Conservation (phyloP, 495 filamentous ascomycete genomes). For the Trichoderma asperelloides region DNA sequence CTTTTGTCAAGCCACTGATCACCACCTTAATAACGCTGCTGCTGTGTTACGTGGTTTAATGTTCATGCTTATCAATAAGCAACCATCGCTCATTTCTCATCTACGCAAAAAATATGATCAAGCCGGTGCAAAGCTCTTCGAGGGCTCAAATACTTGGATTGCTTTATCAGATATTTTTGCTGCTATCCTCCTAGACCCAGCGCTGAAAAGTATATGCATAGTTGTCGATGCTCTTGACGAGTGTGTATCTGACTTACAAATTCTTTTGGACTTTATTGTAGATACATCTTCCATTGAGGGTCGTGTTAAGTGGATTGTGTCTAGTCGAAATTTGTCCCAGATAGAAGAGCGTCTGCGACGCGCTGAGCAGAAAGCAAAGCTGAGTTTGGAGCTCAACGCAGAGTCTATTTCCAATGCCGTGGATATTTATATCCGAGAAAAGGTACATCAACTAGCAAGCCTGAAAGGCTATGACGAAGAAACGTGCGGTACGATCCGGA, state of each 20-base stretch:
- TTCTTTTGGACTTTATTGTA: neutral
- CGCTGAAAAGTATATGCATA: slow-evolving; percentile 10
- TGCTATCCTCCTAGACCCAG: slow-evolving; percentile 23
- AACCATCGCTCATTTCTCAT: slow-evolving; percentile 25
- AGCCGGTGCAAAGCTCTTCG: slow-evolving; percentile 21
- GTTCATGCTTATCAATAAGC: slow-evolving; percentile 27
- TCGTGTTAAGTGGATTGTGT: slow-evolving; percentile 2
- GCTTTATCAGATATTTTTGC: slow-evolving; percentile 24
- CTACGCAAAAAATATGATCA: slow-evolving; percentile 23
- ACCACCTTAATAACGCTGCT: slow-evolving; percentile 29
- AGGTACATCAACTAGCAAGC: neutral
- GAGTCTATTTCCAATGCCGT: neutral
- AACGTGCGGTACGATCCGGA: neutral
- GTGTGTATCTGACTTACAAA: neutral
- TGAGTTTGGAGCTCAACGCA: neutral
- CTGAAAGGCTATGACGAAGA: neutral
- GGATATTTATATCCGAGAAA: neutral
- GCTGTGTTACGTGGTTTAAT: slow-evolving; percentile 34
- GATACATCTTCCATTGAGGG: neutral
- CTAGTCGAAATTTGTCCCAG: neutral
- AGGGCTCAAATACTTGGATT: slow-evolving; percentile 23
- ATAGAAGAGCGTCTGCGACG: neutral
- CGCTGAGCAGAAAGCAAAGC: neutral
- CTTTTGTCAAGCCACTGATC: slow-evolving; percentile 33
- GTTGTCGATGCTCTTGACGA: slow-evolving; percentile 7